Conservation (phyloP, 805 yeast genomes). For the Myxozyma melibiosi region DNA sequence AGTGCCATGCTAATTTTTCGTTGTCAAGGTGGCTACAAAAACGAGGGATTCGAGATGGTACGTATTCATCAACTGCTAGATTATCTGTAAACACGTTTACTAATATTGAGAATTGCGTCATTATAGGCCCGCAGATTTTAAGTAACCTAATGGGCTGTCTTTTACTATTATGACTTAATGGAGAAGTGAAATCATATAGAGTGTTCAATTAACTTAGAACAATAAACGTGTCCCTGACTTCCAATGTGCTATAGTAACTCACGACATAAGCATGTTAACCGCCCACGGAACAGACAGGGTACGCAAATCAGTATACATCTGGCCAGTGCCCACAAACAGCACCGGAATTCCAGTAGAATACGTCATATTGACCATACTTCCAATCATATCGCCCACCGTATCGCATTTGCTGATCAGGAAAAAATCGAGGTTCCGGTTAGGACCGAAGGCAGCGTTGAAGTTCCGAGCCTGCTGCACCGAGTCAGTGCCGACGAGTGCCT, state of each 20-base stretch:
- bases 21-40: slow-evolving; percentile 26
- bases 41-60: slow-evolving; percentile 32
- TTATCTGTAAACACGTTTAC: no score
- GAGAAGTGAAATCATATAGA: not conserved
- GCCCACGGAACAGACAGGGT: slow-evolving; percentile 91
- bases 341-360: slow-evolving; percentile 95
- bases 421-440: slow-evolving; percentile 76
- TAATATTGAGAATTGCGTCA: no score
- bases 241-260: not conserved
- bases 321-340: slow-evolving; percentile 94
- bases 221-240: not conserved
- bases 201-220: not conserved
- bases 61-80: not conserved
- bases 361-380: slow-evolving; percentile 96
- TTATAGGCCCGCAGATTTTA: slow-evolving; percentile 6
- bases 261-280: slow-evolving; percentile 71
- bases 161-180: no score
- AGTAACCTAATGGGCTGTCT: no score
- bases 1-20: not conserved
- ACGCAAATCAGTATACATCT: slow-evolving; percentile 91
- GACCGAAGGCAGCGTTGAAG: slow-evolving; percentile 91
- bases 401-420: slow-evolving; percentile 94
- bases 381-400: slow-evolving; percentile 95
- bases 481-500: slow-evolving; percentile 96
- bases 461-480: slow-evolving; percentile 93